A percentile compares a stretch with the other conserved stretches of the same genome.
Conservation (phyloP, 371 early-diverging fungal species). For the Lichtheimia ornata region DNA sequence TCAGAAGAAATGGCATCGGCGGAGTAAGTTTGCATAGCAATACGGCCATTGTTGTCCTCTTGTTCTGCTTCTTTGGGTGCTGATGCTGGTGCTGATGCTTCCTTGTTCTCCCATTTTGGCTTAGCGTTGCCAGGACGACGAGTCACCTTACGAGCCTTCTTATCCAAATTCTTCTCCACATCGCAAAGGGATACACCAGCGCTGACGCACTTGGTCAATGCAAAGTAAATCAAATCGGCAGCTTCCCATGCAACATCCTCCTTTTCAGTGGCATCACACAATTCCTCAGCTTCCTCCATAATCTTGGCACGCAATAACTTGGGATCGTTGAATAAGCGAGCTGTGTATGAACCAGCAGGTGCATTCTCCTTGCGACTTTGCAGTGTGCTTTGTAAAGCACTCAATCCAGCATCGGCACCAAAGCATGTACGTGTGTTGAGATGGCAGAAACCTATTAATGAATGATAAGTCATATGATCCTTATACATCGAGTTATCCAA, state of each 20-base stretch:
- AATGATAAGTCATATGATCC: conserved; percentile 1
- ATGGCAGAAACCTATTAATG: conserved; percentile 88
- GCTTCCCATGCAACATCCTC: conserved; percentile 94
- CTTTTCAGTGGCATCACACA: conserved; percentile 76
- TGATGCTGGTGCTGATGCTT: conserved; percentile 23
- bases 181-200: conserved; percentile 84
- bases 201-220: conserved; percentile 83
- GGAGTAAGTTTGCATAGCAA: conserved; percentile 67
- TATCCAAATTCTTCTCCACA: conserved; percentile 85
- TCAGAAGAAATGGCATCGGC: conserved; percentile 41
- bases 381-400: conserved; percentile 69
- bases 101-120: conserved; percentile 59
- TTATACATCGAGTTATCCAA: neutral
- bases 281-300: conserved; percentile 94
- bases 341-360: conserved; percentile 90
- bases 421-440: conserved; percentile 90
- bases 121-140: conserved; percentile 95
- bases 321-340: conserved; percentile 83
- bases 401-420: conserved; percentile 77
- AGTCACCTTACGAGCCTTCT: conserved; percentile 81
- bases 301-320: conserved; percentile 88
- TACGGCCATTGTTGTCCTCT: conserved; percentile 35
- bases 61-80: conserved; percentile 15
- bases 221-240: conserved; percentile 96
- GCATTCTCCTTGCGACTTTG: conserved; percentile 69